phyloP scores from a whole-genome alignment of 2,329 filamentous ascomycete species.

The Didymella lethalis region DNA sequence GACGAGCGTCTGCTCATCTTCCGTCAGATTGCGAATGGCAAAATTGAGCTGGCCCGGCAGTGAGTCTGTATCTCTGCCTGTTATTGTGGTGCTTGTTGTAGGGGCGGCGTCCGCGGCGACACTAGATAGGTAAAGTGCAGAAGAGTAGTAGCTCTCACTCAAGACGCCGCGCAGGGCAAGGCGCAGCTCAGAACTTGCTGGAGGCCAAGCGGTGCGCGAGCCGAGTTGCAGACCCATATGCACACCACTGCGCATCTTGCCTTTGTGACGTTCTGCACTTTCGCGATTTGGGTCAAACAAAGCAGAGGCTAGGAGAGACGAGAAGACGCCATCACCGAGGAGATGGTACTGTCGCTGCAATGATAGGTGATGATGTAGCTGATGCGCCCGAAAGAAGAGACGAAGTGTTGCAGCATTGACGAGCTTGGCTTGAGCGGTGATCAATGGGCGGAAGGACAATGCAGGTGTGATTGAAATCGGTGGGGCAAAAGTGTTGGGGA shows the following conservation, averaged over 20 bases:
- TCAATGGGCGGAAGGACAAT: slow-evolving; percentile 77
- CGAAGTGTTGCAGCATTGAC: slow-evolving; percentile 79
- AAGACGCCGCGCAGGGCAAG: slow-evolving; percentile 87
- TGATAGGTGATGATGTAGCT: slow-evolving; percentile 73
- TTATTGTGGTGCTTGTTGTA: slow-evolving; percentile 16
- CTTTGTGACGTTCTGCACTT: slow-evolving; percentile 76
- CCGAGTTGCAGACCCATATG: slow-evolving; percentile 83
- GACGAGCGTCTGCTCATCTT: slow-evolving; percentile 81
- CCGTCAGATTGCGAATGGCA: slow-evolving; percentile 75
- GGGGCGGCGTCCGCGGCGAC: slow-evolving; percentile 8
- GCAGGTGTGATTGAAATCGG: slow-evolving; percentile 66
- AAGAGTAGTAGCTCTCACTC: slow-evolving; percentile 71
- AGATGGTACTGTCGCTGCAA: slow-evolving; percentile 84
- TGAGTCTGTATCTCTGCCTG: slow-evolving; percentile 43
- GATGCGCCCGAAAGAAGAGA: slow-evolving; percentile 77
- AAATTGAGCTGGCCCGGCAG: slow-evolving; percentile 66
- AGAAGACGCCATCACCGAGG: slow-evolving; percentile 84
- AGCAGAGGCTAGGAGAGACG: slow-evolving; percentile 78
- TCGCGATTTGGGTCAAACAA: slow-evolving; percentile 85
- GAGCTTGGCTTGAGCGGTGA: slow-evolving; percentile 76
- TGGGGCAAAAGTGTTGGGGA: slow-evolving; percentile 54
- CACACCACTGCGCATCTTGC: slow-evolving; percentile 69
- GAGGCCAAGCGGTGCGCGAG: slow-evolving; percentile 86
- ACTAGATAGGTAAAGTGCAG: slow-evolving; percentile 41
- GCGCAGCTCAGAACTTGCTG: slow-evolving; percentile 90